phyloP scores from a whole-genome alignment of 2,329 filamentous ascomycete species.

The Xylariaceae sp. region DNA sequence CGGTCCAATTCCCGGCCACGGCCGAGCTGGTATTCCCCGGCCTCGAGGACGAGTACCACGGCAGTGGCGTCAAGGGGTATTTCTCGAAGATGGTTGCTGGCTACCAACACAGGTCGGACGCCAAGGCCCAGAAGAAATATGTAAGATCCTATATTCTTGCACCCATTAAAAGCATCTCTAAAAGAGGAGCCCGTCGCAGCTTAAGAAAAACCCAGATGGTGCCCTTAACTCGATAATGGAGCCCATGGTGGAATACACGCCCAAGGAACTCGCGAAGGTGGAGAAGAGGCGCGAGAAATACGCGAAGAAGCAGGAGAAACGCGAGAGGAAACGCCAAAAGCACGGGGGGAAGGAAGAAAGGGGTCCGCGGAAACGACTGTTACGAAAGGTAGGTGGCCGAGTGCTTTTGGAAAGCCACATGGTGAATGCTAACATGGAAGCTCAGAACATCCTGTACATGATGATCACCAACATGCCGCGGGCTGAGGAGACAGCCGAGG shows the following conservation, averaged over 20 bases:
- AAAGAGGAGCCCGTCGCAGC: slow-evolving; percentile 1
- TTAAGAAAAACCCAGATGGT: not conserved
- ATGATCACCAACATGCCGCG: slow-evolving; percentile 43
- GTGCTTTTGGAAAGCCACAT: not conserved
- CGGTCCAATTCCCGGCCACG: slow-evolving; percentile 12
- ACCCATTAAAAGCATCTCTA: not conserved
- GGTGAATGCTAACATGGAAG: not conserved
- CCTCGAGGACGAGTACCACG: slow-evolving; percentile 2
- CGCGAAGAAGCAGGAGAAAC: not conserved
- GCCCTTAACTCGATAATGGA: not conserved
- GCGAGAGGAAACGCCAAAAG: not conserved
- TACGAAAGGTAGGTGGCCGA: not conserved
- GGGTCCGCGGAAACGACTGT: not conserved
- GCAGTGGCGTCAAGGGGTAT: not conserved
- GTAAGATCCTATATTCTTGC: slow-evolving; percentile 1
- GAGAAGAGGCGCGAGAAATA: not conserved
- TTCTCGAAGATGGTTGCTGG: slow-evolving; percentile 6
- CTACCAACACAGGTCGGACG: slow-evolving; percentile 6
- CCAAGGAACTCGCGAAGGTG: not conserved
- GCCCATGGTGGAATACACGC: not conserved
- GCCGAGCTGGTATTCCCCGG: slow-evolving; percentile 14
- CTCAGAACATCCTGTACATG: slow-evolving; percentile 40
- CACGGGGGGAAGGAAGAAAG: slow-evolving; percentile 1
- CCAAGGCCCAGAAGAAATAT: slow-evolving; percentile 11
- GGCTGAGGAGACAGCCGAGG: slow-evolving; percentile 30